These are phyloP conservation scores for Fusarium sp. DNA, from an alignment of 2,329 filamentous ascomycete species.

Conservation along the genomic window DNA sequence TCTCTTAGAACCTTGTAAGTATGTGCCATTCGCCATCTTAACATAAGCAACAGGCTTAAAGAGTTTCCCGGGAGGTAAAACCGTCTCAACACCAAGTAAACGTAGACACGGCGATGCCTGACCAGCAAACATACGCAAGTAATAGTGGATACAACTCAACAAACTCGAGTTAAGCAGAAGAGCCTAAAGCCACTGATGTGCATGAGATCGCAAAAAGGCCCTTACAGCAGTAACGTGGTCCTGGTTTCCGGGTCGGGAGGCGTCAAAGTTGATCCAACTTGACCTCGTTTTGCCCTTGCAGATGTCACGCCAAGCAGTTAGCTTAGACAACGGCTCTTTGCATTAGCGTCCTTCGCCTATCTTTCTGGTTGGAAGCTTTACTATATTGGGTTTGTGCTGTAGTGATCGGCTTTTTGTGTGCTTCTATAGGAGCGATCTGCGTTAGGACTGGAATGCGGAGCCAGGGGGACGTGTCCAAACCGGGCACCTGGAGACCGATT, in stretches of 20 bases:
- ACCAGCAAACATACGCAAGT: constrained; percentile 1
- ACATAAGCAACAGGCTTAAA: too few relatives aligned
- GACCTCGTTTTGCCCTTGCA: constrained; percentile 5
- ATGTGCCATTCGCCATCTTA: not conserved
- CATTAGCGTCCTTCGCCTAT: constrained; percentile 14
- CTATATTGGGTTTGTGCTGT: not conserved
- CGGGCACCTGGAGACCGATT: not conserved
- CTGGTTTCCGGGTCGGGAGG: constrained; percentile 11
- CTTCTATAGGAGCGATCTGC: not conserved
- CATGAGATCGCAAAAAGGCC: not conserved
- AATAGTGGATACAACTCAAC: not conserved
- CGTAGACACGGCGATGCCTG: not conserved
- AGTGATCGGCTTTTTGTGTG: not conserved
- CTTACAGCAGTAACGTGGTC: not conserved
- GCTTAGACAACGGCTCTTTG: constrained; percentile 5
- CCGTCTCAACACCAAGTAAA: constrained; percentile 15
- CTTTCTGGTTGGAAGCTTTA: not conserved
- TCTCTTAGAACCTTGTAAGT: not conserved
- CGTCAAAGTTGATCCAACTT: constrained; percentile 10
- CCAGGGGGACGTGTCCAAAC: constrained; percentile 2
- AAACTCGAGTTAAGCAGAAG: not conserved
- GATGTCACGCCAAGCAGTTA: not conserved
- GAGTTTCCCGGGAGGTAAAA: not conserved
- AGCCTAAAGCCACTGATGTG: constrained; percentile 32
- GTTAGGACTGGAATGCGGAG: constrained; percentile 30